Base-by-base conservation (phyloP, 1,284 basidiomycete genomes). In the Marasmius tenuissimus region DNA sequence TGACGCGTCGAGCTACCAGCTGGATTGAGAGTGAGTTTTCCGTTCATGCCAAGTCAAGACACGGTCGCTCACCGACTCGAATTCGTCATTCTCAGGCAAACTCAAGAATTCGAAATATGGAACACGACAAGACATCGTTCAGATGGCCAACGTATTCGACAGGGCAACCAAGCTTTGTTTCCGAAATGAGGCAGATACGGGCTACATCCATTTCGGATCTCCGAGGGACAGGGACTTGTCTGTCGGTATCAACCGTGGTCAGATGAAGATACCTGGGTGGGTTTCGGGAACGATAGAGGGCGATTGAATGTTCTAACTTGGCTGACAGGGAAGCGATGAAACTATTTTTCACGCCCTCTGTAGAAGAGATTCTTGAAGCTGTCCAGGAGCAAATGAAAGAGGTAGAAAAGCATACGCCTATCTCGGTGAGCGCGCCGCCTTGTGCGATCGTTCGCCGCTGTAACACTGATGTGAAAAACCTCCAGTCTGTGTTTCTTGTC, bases 161-260 rank as follows among this genome's bases (percentile, higher is more conserved):
- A 77, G 76, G 64, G 75, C 74, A 2, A 77, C 82, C 18, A 83
- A 83, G 61, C 69, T 78, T 48, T 70, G 72, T 14, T 80, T 84
- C 63, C 75, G 75, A 20, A 73, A 73, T 58, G 65, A 68, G 1
- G 70, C 69, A 4, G 80, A 78, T 57, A 73, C 77, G 0, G 75
- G 75, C 9, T 81, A 77, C 58, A 76, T 84, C 63, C 78, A 76
- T 57, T 84, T 84, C 64, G 81, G 82, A 11, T 72, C 75, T 7
- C 69, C 76, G 3, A 71, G 76, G 1, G 81, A 84, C 64, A 78
- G 72, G 48, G 83, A 84, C 58, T 68, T 69, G 0, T 67, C 70
- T 27, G 70, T 75, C n/a, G 76, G 75, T 12, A 80, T 84, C 48
- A 74, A 75, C 10, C 74, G 71, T 3, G 83, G 84, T 0, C 80